These are phyloP conservation scores for Aegilops longissima DNA, from an alignment of 176 grass and related monocot species.

Conservation along the genomic window DNA sequence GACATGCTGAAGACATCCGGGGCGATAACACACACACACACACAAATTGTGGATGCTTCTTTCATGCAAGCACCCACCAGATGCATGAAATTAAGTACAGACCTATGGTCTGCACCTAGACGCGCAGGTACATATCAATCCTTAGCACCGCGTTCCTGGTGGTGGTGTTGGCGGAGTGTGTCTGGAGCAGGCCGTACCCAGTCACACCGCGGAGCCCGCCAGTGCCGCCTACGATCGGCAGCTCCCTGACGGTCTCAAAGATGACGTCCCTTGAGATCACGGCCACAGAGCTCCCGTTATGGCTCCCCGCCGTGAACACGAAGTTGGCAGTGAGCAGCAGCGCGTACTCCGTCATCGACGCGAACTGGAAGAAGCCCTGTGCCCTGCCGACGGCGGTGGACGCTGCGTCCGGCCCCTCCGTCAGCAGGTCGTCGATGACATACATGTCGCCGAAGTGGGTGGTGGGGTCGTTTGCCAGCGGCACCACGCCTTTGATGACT, in stretches of 20 bases:
- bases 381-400: conserved; percentile 40
- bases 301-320: conserved; percentile 30
- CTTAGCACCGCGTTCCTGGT: conserved; percentile 38
- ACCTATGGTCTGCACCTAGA: background rate
- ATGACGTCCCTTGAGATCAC: background rate
- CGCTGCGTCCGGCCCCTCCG: conserved; percentile 10
- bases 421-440: conserved; percentile 56
- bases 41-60: background rate
- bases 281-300: conserved; percentile 49
- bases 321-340: conserved; percentile 41
- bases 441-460: conserved; percentile 44
- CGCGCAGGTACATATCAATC: conserved; percentile 39
- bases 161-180: background rate
- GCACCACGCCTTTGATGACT: conserved; percentile 21
- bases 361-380: conserved; percentile 46
- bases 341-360: background rate
- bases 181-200: conserved; percentile 39
- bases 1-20: background rate
- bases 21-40: background rate
- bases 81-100: background rate
- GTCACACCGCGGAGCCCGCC: conserved; percentile 34
- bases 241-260: background rate
- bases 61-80: background rate
- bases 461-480: background rate
- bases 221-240: conserved; percentile 17